These are phyloP conservation scores for Cordyceps farinosa DNA, from an alignment of 2,329 filamentous ascomycete genomes.

Conservation along the genomic window DNA sequence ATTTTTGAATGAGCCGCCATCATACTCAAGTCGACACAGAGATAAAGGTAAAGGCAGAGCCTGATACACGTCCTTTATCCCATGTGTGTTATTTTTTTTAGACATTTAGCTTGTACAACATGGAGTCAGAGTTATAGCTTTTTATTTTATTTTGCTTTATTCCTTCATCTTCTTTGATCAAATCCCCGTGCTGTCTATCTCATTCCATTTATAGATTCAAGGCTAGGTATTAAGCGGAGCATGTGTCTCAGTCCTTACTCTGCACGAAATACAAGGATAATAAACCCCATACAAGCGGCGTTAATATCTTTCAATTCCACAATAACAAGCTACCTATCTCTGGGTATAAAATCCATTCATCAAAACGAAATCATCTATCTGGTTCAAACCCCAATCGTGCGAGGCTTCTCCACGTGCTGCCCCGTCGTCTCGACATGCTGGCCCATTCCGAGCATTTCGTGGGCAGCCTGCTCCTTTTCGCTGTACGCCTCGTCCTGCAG, in stretches of 20 bases:
- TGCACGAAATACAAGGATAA: neutral
- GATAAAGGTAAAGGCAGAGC: neutral
- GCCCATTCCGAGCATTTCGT: slow-evolving; percentile 29
- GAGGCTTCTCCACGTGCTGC: slow-evolving; percentile 2
- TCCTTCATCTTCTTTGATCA: too few species aligned
- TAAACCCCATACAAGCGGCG: neutral
- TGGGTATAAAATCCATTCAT: neutral
- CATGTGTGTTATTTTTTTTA: too few species aligned
- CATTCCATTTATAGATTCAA: neutral
- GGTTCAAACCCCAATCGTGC: slow-evolving; percentile 7
- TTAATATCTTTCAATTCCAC: neutral
- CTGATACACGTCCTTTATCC: neutral
- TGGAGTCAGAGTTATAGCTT: neutral
- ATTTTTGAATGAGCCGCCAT: neutral
- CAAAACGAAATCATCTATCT: neutral
- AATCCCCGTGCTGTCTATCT: neutral
- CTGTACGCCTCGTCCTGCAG: slow-evolving; percentile 39
- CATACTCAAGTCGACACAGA: neutral
- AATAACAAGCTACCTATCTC: neutral
- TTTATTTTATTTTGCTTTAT: neutral
- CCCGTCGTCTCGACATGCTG: slow-evolving; percentile 35
- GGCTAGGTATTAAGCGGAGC: neutral
- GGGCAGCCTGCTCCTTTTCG: slow-evolving; percentile 42
- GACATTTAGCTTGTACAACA: neutral
- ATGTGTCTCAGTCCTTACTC: neutral